Base-by-base conservation (phyloP, 495 filamentous ascomycete species). In the Terfezia claveryi region DNA sequence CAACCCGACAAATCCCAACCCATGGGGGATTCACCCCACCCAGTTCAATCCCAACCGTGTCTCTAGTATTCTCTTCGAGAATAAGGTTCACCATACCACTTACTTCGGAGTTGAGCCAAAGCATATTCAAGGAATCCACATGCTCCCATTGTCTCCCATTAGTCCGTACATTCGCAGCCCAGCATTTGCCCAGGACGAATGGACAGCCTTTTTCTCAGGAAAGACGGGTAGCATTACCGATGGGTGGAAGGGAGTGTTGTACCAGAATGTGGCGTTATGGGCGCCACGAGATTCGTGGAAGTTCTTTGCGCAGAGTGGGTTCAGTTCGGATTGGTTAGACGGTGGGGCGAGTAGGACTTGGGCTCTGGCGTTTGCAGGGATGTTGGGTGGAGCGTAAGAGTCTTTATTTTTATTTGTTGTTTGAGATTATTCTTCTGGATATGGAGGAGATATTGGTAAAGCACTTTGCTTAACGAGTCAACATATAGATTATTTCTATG, bases 71-170 rank as follows among this genome's bases (percentile, higher is more conserved):
- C 66, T 96, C 8, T 98, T 95, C 64, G 91, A 98, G 67, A 96
- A 95, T 68, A 98, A 98, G 68, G 75, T 88, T 49, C 85, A 96
- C 65, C 91, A 95, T 67, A 83, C 82, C 9, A 98, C 91, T 2
- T 96, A 91, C 69, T 98, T 98, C 62, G 87, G 88, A 10, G 63
- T 65, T 53, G 81, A 85, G 55, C 70, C 76, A 2, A 85, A 94
- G 69, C 93, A 80, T 64, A 79, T 96, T 57, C 81, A 98, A 68
- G 91, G 83, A 53, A 96, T 98, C 56, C 91, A 98, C 70, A 98
- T 98, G 91, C 69, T 98, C 38, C 91, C 92, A 1, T 72, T 94
- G 51, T 74, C 83, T 37, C 85, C 91, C 1, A 73, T 72, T 55
- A 80, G 79, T 0, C 69, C 80, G 16, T 77, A 82, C 54, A 80